These are phyloP conservation scores for Aureobasidium sp. DNA, from an alignment of 2,329 filamentous ascomycete species.

Conservation along the genomic window DNA sequence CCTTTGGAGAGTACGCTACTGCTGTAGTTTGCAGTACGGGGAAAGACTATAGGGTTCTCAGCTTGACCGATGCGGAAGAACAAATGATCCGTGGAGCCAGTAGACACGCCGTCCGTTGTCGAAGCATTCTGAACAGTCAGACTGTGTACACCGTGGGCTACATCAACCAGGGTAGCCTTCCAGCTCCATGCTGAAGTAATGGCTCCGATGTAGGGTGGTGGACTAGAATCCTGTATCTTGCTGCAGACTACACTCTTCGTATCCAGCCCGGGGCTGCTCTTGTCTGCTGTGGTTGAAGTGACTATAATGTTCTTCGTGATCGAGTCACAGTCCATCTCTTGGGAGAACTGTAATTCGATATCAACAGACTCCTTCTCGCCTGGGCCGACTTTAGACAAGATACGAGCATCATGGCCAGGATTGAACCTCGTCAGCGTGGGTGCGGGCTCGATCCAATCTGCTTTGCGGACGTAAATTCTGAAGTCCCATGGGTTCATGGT, in stretches of 20 bases:
- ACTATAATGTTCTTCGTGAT: constrained; percentile 44
- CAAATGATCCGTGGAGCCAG: constrained; percentile 50
- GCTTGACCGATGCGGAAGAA: constrained; percentile 50
- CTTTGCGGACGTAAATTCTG: constrained; percentile 50
- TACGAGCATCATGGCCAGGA: constrained; percentile 52
- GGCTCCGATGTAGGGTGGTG: constrained; percentile 35
- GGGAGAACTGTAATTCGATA: constrained; percentile 51
- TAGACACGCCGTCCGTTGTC: constrained; percentile 34
- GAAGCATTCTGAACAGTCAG: constrained; percentile 49
- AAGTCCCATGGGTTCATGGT: constrained; percentile 50
- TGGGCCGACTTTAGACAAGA: constrained; percentile 39
- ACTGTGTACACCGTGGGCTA: constrained; percentile 53
- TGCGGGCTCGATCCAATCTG: constrained; percentile 40
- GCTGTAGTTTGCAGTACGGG: constrained; percentile 50
- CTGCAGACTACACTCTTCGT: constrained; percentile 38
- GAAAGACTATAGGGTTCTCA: constrained; percentile 54
- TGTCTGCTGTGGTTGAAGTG: constrained; percentile 44
- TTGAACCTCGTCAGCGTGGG: constrained; percentile 53
- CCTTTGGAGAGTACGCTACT: constrained; percentile 41
- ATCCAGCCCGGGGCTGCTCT: constrained; percentile 37
- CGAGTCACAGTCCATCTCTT: constrained; percentile 51
- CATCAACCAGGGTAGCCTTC: constrained; percentile 44
- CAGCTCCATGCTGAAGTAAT: constrained; percentile 48
- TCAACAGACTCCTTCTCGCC: constrained; percentile 35
- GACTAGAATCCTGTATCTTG: constrained; percentile 28